phyloP scores from a whole-genome alignment of 2,329 filamentous ascomycete species.

The Alternaria sp. region DNA sequence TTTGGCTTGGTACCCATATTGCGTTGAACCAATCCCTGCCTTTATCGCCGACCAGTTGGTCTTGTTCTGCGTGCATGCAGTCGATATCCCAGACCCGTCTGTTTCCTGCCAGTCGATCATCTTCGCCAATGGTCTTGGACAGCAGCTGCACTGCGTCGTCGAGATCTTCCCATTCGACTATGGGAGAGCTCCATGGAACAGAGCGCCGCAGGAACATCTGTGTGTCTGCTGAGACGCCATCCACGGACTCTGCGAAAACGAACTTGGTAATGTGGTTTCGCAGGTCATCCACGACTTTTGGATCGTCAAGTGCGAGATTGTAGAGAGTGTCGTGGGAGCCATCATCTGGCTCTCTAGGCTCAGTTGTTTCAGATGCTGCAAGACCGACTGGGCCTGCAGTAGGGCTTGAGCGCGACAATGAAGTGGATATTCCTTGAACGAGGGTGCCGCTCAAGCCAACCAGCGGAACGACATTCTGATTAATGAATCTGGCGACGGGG shows the following conservation, averaged over 20 bases:
- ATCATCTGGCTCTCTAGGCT: conserved; percentile 5
- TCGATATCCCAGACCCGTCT: conserved; percentile 30
- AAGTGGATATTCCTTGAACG: conserved; percentile 20
- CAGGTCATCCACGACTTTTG: conserved; percentile 28
- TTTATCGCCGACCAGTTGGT: conserved; percentile 38
- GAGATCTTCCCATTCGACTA: conserved; percentile 32
- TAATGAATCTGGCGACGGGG: conserved; percentile 25
- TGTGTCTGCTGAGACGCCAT: conserved; percentile 37
- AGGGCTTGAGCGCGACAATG: conserved; percentile 10
- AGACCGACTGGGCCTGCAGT: conserved; percentile 21
- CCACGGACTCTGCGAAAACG: conserved; percentile 34
- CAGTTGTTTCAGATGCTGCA: conserved; percentile 1
- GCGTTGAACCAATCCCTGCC: conserved; percentile 36
- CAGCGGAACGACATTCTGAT: conserved; percentile 33
- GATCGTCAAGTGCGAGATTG: conserved; percentile 22
- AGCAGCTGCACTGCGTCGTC: conserved; percentile 33
- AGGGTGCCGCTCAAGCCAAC: conserved; percentile 27
- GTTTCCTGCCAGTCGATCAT: conserved; percentile 2
- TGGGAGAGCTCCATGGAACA: conserved; percentile 29
- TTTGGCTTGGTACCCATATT: conserved; percentile 27
- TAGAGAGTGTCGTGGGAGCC: background rate
- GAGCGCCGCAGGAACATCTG: conserved; percentile 33
- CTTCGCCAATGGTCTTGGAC: conserved; percentile 25
- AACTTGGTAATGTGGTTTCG: conserved; percentile 29
- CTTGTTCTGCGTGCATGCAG: conserved; percentile 36